Evolutionary conservation across 768 basidiomycete species (phyloP), one percentile per base, ranked within the genome.

Genomic region (Phylloporus scabripes): DNA sequence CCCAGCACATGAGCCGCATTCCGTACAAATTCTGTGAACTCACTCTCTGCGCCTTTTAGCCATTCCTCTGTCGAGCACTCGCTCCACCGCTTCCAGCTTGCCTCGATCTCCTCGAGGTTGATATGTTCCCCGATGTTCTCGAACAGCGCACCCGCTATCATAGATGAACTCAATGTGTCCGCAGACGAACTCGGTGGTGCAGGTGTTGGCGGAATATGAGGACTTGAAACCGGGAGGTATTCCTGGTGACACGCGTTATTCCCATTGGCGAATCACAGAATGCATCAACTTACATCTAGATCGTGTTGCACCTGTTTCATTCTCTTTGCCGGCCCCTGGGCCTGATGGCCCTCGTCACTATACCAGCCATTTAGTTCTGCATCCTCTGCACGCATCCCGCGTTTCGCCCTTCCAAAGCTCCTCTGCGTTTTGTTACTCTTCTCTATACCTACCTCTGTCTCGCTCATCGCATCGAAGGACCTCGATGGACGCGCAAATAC

Each of bases 41-140:
- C n/a, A 68, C 65, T 55, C 15, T 68, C 66, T 17, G 57, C 49
- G 17, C 57, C 65, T 44, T 62, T 60, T 20, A 68, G 18, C 66
- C 65, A 66, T 42, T 66, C 64, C 17, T 66, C 65, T 32, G 40
- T 60, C 8, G 64, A 54, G 31, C 65, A 64, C 11, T 56, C 58
- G 33, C 38, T 58, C 66, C 66, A 66, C 44, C 52, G 55, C 34
- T 56, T 64, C 52, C 64, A 60, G 12, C 54, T 53, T 6, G 49
- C 49, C 26, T 51, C 52, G 15, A 59, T 56, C n/a, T 62, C 60
- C 9, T 56, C 60, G 3, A 54, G 46, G 20, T n/a, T 56, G n/a
- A 66, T 10, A 29, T 56, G 51, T 14, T 58, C 55, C 4, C 33
- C 53, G 7, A 66, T n/a, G 23, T 55, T 47, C 36, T 54, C 55